phyloP scores from a whole-genome alignment of 1,139 yeast species.

The Diutina catenulata region DNA sequence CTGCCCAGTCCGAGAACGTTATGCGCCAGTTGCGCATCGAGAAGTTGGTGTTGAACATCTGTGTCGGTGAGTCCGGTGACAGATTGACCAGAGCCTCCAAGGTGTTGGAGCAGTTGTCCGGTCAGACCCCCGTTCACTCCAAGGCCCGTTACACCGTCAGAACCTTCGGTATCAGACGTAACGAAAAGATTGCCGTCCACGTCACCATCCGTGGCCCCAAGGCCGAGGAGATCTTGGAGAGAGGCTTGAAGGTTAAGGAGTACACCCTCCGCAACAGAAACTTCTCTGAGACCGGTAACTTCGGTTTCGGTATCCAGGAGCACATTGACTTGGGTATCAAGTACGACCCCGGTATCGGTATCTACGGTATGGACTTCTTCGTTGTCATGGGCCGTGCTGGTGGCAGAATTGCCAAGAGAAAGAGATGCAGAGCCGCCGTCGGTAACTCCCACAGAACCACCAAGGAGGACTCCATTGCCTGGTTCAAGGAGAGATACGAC shows the following conservation, averaged over 20 bases:
- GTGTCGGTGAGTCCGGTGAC: conserved; percentile 99
- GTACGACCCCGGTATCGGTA: conserved; percentile 99
- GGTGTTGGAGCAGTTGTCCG: conserved; percentile 99
- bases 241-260: conserved; percentile 99
- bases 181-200: conserved; percentile 98
- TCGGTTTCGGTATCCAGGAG: conserved; percentile 99
- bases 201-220: conserved; percentile 99
- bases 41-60: conserved; percentile 98
- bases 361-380: conserved; percentile 99
- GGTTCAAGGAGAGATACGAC: conserved; percentile 99
- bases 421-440: conserved; percentile 81
- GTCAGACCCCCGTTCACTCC: conserved; percentile 99
- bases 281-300: conserved; percentile 99
- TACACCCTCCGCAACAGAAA: conserved; percentile 88
- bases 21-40: conserved; percentile 99
- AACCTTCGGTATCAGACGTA: conserved; percentile 99
- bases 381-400: conserved; percentile 99
- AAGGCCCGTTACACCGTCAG: conserved; percentile 99
- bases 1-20: conserved; percentile 31
- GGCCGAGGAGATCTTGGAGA: conserved; percentile 99
- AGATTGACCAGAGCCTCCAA: conserved; percentile 99
- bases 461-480: conserved; percentile 89
- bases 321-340: conserved; percentile 99
- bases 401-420: conserved; percentile 98
- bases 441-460: conserved; percentile 91